Evolutionary conservation across 2,329 filamentous ascomycete genomes (phyloP).

Genomic region (Lecanosticta acicola): DNA sequence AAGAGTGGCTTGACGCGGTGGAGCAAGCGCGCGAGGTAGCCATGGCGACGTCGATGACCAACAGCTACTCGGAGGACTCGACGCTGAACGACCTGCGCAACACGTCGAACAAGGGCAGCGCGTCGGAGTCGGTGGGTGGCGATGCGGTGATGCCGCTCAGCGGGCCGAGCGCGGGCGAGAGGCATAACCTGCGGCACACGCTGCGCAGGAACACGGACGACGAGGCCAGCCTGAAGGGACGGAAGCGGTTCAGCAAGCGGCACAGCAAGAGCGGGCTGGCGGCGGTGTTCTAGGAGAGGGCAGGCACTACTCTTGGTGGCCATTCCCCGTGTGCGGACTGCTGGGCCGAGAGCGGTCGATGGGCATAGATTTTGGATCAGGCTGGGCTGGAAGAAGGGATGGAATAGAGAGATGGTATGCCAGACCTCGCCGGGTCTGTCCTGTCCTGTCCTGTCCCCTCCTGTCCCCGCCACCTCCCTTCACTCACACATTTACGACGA

Average conservation of each 20-base stretch:
- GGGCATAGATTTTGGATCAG: too few relatives aligned
- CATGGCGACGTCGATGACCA: slow-evolving; percentile 56
- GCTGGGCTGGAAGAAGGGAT: not conserved
- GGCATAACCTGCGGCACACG: slow-evolving; percentile 28
- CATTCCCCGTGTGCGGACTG: too few relatives aligned
- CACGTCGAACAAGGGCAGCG: slow-evolving; percentile 60
- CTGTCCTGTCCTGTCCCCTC: too few relatives aligned
- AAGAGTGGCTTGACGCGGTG: slow-evolving; percentile 89
- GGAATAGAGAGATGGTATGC: not conserved
- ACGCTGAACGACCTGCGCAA: slow-evolving; percentile 39
- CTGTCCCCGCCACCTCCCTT: too few relatives aligned
- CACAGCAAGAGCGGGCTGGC: slow-evolving; percentile 93
- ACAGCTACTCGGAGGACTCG: slow-evolving; percentile 56
- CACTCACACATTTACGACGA: not conserved
- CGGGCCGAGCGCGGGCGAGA: slow-evolving; percentile 21
- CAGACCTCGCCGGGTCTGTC: not conserved
- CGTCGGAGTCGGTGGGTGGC: slow-evolving; percentile 65
- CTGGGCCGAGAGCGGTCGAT: too few relatives aligned
- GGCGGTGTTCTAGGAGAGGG: slow-evolving; percentile 62
- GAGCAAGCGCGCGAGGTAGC: slow-evolving; percentile 83
- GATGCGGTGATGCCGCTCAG: slow-evolving; percentile 34
- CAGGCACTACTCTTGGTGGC: too few relatives aligned
- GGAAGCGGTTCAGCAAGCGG: slow-evolving; percentile 76
- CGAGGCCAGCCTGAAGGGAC: slow-evolving; percentile 35
- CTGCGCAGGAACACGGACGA: slow-evolving; percentile 35